Conservation (phyloP, 495 filamentous ascomycete genomes). For the Tuber brumale region DNA sequence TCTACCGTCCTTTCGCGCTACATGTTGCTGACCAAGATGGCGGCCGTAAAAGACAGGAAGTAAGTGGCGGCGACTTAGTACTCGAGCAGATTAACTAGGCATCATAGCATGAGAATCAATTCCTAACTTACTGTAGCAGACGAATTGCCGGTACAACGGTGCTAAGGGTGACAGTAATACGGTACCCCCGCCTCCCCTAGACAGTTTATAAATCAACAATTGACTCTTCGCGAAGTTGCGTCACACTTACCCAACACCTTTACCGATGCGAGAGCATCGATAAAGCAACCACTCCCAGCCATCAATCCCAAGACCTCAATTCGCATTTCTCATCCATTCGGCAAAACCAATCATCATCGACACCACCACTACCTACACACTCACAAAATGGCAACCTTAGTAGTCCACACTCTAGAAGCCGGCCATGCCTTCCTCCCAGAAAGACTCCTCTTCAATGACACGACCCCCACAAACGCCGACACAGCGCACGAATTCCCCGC, state of each 20-base stretch:
- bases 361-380: background rate
- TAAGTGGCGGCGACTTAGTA: background rate
- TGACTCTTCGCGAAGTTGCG: background rate
- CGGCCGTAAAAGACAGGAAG: background rate
- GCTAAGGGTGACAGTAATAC: no score
- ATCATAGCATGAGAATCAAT: background rate
- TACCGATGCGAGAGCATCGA: background rate
- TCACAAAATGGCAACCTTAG: constrained; percentile 6
- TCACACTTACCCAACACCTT: background rate
- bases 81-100: no score
- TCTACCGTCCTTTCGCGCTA: background rate
- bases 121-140: background rate
- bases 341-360: background rate
- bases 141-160: background rate
- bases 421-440: constrained; percentile 2
- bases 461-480: constrained; percentile 11
- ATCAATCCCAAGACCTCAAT: background rate
- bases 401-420: constrained; percentile 13
- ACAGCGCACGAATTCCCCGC: constrained; percentile 7
- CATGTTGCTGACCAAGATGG: background rate
- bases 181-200: background rate
- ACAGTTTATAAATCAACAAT: background rate
- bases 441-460: constrained; percentile 17
- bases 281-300: background rate
- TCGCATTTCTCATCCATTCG: background rate